These are phyloP conservation scores for Daldinia vernicosa DNA, from an alignment of 495 filamentous ascomycete genomes.

Conservation along the genomic window DNA sequence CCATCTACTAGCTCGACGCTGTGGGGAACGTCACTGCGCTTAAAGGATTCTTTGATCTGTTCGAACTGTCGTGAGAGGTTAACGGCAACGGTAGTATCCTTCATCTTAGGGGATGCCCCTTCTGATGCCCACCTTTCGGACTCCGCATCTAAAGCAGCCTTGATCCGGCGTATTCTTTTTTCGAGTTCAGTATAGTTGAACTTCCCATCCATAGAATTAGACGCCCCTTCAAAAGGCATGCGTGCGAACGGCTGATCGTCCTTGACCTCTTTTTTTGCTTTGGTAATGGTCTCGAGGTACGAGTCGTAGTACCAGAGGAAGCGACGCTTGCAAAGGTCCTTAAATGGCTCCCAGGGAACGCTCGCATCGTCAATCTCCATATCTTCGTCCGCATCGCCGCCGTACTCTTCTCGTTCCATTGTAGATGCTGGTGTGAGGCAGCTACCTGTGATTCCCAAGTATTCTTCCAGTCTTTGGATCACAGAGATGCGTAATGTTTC, in stretches of 20 bases:
- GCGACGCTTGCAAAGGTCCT: conserved; percentile 87
- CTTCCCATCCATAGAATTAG: conserved; percentile 86
- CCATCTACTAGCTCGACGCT: conserved; percentile 75
- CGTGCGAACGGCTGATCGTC: conserved; percentile 69
- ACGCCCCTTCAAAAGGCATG: conserved; percentile 85
- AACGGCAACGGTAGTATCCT: conserved; percentile 78
- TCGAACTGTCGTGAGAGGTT: conserved; percentile 85
- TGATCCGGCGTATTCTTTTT: conserved; percentile 70
- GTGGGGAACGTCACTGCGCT: conserved; percentile 71
- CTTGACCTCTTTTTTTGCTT: conserved; percentile 66
- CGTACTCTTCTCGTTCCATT: conserved; percentile 61
- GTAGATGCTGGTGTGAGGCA: conserved; percentile 48
- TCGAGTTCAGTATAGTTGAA: conserved; percentile 85
- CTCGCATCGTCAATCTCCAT: conserved; percentile 57
- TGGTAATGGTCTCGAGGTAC: conserved; percentile 75
- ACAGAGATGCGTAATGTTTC: conserved; percentile 89
- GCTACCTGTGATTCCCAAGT: conserved; percentile 68
- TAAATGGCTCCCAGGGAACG: conserved; percentile 78
- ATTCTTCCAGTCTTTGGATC: conserved; percentile 83
- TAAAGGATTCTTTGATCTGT: conserved; percentile 79
- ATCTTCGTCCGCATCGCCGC: conserved; percentile 57
- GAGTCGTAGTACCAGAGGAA: conserved; percentile 97
- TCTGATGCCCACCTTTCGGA: conserved; percentile 73
- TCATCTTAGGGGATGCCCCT: conserved; percentile 68
- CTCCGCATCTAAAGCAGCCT: conserved; percentile 74